Evolutionary conservation across 352 stramenopile species (phyloP), one percentile per base, ranked within the genome.

Genomic region (Pythium monospermum): DNA sequence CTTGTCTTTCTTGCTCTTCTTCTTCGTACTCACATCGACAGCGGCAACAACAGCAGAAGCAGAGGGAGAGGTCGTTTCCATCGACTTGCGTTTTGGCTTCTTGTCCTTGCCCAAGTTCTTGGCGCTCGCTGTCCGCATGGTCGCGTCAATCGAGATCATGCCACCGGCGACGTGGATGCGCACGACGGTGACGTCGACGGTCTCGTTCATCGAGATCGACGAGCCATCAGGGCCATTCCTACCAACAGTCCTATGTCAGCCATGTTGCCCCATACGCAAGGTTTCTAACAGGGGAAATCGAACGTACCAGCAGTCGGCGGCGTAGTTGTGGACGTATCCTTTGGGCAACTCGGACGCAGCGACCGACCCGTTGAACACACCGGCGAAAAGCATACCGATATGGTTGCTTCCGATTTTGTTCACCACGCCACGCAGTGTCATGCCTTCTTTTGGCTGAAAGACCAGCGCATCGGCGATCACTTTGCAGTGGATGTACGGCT

Each of bases 371-470:
- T 91, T 93, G 54, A 93, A 93, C 11, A 91, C 77, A 37, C 79
- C 82, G 13, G 73, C 76, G 32, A 91, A 82, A 40, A 93, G 71
- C 71, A 93, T 81, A 54, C 82, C 82, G 37, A 93, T 70, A 61
- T 93, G 82, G 66, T 88, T 93, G 61, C 76, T 89, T 35, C 82
- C 82, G 48, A 93, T 87, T 70, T 93, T 93, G 64, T 89, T 91
- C 47, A 93, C 72, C 4, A 73, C 48, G 15, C 68, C 82, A 26
- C 69, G 57, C 23, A 93, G 64, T 30, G 41, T 49, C 82, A 91
- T 91, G 30, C 82, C 79, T 22, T 80, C 62, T 36, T 56, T 61
- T 2, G 82, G 82, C 10, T 71, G 73, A 59, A 93, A 93, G 28
- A 93, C 72, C 12, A 93, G 66, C 38, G 75, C 78, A 36, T 91